Evolutionary conservation across 805 yeast species (phyloP).

Genomic region (Schwanniomyces yamadae): DNA sequence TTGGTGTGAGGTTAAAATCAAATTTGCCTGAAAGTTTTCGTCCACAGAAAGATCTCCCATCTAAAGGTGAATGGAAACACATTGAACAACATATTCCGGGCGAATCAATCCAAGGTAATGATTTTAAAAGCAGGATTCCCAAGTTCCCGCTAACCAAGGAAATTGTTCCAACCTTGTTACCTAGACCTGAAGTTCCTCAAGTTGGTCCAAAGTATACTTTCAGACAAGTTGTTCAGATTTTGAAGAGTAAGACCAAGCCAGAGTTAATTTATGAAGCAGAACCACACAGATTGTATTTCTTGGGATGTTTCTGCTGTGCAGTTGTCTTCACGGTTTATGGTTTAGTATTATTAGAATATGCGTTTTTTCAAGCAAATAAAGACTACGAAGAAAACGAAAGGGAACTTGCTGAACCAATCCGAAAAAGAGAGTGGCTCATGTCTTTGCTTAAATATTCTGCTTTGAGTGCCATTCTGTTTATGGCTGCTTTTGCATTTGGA

Average conservation of each 20-base stretch:
- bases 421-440: constrained; percentile 38
- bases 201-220: constrained; percentile 58
- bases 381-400: constrained; percentile 53
- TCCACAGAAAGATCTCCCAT: constrained; percentile 31
- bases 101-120: constrained; percentile 43
- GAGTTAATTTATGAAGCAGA: constrained; percentile 82
- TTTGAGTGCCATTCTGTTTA: constrained; percentile 27
- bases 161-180: constrained; percentile 62
- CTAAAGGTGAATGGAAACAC: constrained; percentile 41
- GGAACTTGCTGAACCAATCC: constrained; percentile 44
- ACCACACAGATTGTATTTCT: constrained; percentile 74
- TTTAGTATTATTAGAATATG: constrained; percentile 56
- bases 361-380: constrained; percentile 48
- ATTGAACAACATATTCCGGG: constrained; percentile 58
- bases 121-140: constrained; percentile 60
- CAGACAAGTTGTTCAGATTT: constrained; percentile 57
- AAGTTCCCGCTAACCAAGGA: constrained; percentile 65
- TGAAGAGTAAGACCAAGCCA: constrained; percentile 56
- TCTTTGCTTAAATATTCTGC: constrained; percentile 26
- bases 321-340: constrained; percentile 70
- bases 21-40: constrained; percentile 30
- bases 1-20: constrained; percentile 16
- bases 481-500: constrained; percentile 28
- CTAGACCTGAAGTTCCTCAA: constrained; percentile 76
- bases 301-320: constrained; percentile 67